Evolutionary conservation across 179 eudicot genomes (phyloP).

Genomic region (Silene vulgaris): DNA sequence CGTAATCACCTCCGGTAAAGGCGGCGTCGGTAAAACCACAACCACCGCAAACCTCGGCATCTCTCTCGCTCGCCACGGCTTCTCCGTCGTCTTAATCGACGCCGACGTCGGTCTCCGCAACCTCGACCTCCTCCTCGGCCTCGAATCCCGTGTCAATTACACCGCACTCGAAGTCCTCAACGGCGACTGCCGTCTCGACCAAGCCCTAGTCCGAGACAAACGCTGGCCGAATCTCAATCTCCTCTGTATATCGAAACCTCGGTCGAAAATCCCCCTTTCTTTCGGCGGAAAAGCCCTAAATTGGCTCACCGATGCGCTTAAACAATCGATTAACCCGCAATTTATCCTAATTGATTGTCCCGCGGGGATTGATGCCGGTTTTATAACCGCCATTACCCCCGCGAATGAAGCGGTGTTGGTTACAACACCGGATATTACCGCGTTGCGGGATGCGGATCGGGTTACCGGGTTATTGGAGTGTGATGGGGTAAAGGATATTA

Average conservation of each 20-base stretch:
- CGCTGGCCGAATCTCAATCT: slow-evolving; percentile 76
- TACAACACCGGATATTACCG: slow-evolving; percentile 90
- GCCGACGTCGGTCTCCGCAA: slow-evolving; percentile 96
- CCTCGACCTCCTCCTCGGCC: slow-evolving; percentile 87
- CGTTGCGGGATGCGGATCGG: slow-evolving; percentile 83
- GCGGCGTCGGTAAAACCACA: slow-evolving; percentile 98
- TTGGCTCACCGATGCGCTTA: slow-evolving; percentile 90
- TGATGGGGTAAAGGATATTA: slow-evolving; percentile 92
- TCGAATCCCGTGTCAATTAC: slow-evolving; percentile 89
- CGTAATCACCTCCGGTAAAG: slow-evolving; percentile 95
- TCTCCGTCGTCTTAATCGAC: slow-evolving; percentile 88
- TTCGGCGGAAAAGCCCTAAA: slow-evolving; percentile 83
- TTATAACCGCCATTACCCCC: slow-evolving; percentile 89
- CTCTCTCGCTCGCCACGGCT: slow-evolving; percentile 84
- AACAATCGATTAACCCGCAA: slow-evolving; percentile 58
- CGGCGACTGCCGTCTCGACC: slow-evolving; percentile 93
- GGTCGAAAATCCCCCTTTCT: slow-evolving; percentile 81
- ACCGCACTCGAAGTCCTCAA: slow-evolving; percentile 86
- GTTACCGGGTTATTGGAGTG: slow-evolving; percentile 93
- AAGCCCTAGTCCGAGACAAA: slow-evolving; percentile 83
- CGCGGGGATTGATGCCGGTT: slow-evolving; percentile 98
- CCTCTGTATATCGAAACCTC: slow-evolving; percentile 80
- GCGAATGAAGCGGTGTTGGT: slow-evolving; percentile 94
- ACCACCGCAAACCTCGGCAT: slow-evolving; percentile 93
- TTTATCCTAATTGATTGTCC: slow-evolving; percentile 91